Base-by-base conservation (phyloP, 768 basidiomycete genomes). In the Paxillus rubicundulus region DNA sequence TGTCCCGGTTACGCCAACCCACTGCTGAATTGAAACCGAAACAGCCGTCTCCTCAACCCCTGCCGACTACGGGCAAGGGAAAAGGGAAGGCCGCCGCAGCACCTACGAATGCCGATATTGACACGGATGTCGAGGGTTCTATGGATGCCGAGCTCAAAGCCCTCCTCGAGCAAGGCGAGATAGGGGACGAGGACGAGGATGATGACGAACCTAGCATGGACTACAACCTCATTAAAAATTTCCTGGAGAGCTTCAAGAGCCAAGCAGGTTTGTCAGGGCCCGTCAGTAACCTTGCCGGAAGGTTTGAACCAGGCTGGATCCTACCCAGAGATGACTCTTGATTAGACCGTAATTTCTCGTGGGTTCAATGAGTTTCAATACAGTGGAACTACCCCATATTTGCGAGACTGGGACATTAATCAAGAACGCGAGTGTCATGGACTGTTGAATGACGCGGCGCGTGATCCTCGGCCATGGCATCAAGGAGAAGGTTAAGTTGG, bases 201-300 rank as follows among this genome's bases (percentile, higher is more conserved):
- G 75, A 72, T 2, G 73, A 73, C 10, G 74, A 70, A 21, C 65
- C 60, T n/a, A 70, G 76, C 34, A 76, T 82, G 63, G 92, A 99
- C 67, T 97, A 95, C 69, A 85, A 85, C 60, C 72, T 98, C 62
- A 96, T 98, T 75, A 96, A 92, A 72, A 96, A 97, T 69, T 94
- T 99, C 69, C 70, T 98, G 69, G 93, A 97, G 74, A 96, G 93
- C 70, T 98, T 92, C 77, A 92, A 91, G 66, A 86, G 86, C 56
- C 97, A 99, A 65, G 88, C 67, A 8, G 97, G 97, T 20, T 70
- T 90, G 45, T 83, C 90, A 21, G 97, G 97, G 1, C 97, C 95
- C 20, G 95, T 97, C 13, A 80, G 95, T 48, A 97, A 86, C 64
- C 73, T 99, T 41, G 89, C 86, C 38, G 92, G 97, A 37, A 77